Conservation (phyloP, 2,329 filamentous ascomycete genomes). For the Colletotrichum sp. region DNA sequence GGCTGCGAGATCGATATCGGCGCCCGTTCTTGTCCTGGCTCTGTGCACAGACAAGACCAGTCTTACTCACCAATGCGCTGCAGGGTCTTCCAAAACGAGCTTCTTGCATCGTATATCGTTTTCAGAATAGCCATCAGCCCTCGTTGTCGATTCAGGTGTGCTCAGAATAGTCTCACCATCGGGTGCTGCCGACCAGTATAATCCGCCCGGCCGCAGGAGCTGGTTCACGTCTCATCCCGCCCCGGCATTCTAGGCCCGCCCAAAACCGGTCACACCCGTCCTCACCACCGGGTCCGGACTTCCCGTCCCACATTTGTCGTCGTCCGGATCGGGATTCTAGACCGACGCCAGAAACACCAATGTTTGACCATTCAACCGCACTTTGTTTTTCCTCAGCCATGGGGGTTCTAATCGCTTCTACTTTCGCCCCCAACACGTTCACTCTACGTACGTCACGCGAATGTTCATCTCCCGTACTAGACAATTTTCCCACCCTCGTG, state of each 20-base stretch:
- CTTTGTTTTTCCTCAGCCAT: background rate
- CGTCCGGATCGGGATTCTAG: background rate
- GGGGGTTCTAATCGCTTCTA: background rate
- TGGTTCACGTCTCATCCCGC: background rate
- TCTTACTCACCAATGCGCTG: background rate
- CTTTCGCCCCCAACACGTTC: background rate
- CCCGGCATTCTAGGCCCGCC: conserved; percentile 1
- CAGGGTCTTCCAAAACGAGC: background rate
- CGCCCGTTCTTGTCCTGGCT: background rate
- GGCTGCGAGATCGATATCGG: background rate
- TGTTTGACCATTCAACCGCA: background rate
- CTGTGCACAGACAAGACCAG: background rate
- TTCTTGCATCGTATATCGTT: background rate
- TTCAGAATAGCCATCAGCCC: background rate
- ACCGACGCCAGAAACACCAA: background rate
- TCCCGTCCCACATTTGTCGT: background rate
- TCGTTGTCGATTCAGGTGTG: background rate
- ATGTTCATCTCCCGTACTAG: background rate
- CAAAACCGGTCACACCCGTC: background rate
- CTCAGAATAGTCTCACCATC: background rate
- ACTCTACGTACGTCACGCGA: background rate
- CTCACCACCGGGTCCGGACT: background rate
- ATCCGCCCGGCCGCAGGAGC: background rate
- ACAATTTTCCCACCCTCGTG: background rate
- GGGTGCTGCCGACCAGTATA: background rate